Percentiles rank a stretch among this genome's conserved stretches.
Conservation (phyloP, 2,329 filamentous ascomycete species). For the Penicillium occitanis region DNA sequence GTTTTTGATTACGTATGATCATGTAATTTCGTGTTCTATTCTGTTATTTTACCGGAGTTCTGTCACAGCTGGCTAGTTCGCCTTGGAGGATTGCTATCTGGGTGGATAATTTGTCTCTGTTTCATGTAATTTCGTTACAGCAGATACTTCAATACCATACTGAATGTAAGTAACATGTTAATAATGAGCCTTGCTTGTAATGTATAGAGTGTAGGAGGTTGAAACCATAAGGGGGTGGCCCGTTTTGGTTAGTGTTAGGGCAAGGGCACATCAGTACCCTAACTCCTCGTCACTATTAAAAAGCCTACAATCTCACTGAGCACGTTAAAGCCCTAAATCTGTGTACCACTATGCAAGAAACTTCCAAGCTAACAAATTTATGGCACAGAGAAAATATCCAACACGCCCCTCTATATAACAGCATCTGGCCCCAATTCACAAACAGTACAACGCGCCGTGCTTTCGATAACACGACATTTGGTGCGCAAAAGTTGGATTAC, state of each 20-base stretch:
- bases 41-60: constrained; percentile 4
- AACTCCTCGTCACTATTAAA: neutral
- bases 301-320: neutral
- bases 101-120: constrained; percentile 14
- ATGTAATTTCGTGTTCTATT: constrained; percentile 18
- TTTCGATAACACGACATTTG: neutral
- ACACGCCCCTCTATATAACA: neutral
- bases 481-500: neutral
- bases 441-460: neutral
- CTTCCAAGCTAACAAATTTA: neutral
- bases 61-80: constrained; percentile 13
- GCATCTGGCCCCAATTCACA: too few species aligned
- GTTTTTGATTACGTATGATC: constrained; percentile 19
- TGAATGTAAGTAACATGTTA: neutral
- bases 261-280: neutral
- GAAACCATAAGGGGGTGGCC: neutral
- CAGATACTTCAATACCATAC: constrained; percentile 12
- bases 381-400: neutral
- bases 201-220: neutral
- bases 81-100: constrained; percentile 6
- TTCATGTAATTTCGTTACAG: constrained; percentile 14
- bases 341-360: too few species aligned
- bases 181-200: neutral
- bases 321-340: neutral
- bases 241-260: constrained; percentile 10